Evolutionary conservation across 116 monocot species (phyloP).

Genomic region (Iris pallida): DNA sequence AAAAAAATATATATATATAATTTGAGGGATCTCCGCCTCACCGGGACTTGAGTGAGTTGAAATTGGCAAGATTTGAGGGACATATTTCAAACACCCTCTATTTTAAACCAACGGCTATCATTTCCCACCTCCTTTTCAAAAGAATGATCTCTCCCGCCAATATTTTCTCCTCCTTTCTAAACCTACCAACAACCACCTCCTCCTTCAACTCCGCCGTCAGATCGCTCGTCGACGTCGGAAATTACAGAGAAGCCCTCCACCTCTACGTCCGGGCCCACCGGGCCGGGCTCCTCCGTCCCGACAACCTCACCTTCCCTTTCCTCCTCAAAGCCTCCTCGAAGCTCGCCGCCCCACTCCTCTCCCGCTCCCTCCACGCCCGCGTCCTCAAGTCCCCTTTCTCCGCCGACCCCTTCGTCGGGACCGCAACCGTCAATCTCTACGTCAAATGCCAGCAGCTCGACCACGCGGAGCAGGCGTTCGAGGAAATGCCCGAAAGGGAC

Average conservation of each 20-base stretch:
- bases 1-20: no score
- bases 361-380: conserved; percentile 18
- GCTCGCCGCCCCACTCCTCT: neutral
- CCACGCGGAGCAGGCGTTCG: conserved; percentile 10
- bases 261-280: conserved; percentile 27
- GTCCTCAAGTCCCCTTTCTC: conserved; percentile 24
- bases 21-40: no score
- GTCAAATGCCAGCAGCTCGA: conserved; percentile 9
- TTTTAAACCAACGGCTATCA: no score
- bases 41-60: no score
- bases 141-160: conserved; percentile 5
- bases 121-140: neutral
- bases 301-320: conserved; percentile 47
- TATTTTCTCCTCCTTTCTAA: conserved; percentile 9
- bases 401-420: conserved; percentile 31
- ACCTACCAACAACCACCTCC: conserved; percentile 18
- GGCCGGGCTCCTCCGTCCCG: conserved; percentile 9
- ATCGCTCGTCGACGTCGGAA: conserved; percentile 8
- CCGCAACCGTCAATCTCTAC: conserved; percentile 21
- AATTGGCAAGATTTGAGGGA: no score
- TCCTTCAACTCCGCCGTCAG: conserved; percentile 26
- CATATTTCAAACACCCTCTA: no score
- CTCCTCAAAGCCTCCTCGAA: conserved; percentile 32
- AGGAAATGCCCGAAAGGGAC: conserved; percentile 16
- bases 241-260: conserved; percentile 12